Percentiles rank a stretch among this genome's conserved stretches.
These are phyloP conservation scores for Monosporascus sp. DNA, from an alignment of 2,329 filamentous ascomycete species.

Conservation along the genomic window DNA sequence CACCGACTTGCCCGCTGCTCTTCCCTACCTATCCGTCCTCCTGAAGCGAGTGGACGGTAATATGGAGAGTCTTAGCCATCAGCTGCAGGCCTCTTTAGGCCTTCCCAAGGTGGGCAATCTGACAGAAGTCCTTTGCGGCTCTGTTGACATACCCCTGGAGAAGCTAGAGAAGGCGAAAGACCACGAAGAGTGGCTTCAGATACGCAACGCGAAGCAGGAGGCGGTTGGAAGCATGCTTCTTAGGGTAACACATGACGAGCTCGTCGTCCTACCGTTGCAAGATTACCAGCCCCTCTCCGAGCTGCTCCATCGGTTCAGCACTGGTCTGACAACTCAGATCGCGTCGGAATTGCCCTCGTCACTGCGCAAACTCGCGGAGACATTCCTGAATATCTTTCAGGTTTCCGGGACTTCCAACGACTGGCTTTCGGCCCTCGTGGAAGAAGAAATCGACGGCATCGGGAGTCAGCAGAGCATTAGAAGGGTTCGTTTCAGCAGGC, in stretches of 20 bases:
- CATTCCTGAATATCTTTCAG: slow-evolving; percentile 90
- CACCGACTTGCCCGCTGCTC: slow-evolving; percentile 61
- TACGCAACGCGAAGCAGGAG: slow-evolving; percentile 71
- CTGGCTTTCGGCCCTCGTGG: slow-evolving; percentile 89
- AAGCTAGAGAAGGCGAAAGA: slow-evolving; percentile 73
- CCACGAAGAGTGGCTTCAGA: slow-evolving; percentile 81
- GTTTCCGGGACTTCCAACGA: slow-evolving; percentile 78
- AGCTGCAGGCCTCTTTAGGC: slow-evolving; percentile 38
- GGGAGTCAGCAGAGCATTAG: slow-evolving; percentile 74
- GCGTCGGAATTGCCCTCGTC: slow-evolving; percentile 72
- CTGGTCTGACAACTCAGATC: slow-evolving; percentile 79
- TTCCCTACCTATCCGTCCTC: slow-evolving; percentile 65
- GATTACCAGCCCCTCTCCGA: slow-evolving; percentile 83
- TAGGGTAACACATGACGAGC: slow-evolving; percentile 78
- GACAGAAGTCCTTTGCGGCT: slow-evolving; percentile 55
- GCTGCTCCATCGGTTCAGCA: slow-evolving; percentile 77
- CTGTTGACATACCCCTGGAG: slow-evolving; percentile 77
- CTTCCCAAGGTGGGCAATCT: slow-evolving; percentile 37
- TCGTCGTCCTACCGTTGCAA: slow-evolving; percentile 78
- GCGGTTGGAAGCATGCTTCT: slow-evolving; percentile 79
- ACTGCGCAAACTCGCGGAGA: slow-evolving; percentile 75
- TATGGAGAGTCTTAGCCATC: slow-evolving; percentile 40
- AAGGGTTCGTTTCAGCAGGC: slow-evolving; percentile 65
- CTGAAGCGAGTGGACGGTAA: slow-evolving; percentile 61
- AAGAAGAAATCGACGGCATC: slow-evolving; percentile 94